phyloP scores from a whole-genome alignment of 1,139 yeast genomes.

The Candida tropicalis region DNA sequence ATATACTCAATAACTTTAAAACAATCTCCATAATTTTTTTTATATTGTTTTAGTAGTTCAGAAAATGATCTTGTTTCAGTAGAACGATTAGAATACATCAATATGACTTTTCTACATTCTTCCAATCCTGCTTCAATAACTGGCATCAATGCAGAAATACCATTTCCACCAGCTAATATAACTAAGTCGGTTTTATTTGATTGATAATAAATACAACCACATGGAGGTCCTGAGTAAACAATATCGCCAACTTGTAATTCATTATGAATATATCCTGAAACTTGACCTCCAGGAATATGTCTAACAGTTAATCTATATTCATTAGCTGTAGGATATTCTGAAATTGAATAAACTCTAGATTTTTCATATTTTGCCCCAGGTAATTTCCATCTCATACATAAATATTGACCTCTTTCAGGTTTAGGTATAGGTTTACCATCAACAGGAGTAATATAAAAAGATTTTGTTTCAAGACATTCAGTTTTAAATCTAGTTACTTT shows the following conservation, averaged over 20 bases:
- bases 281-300: slow-evolving; percentile 47
- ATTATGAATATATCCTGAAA: slow-evolving; percentile 56
- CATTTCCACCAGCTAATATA: slow-evolving; percentile 65
- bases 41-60: slow-evolving; percentile 22
- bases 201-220: slow-evolving; percentile 52
- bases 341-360: slow-evolving; percentile 57
- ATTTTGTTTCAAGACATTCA: slow-evolving; percentile 54
- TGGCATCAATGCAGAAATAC: slow-evolving; percentile 64
- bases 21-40: slow-evolving; percentile 19
- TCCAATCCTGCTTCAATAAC: slow-evolving; percentile 46
- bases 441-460: slow-evolving; percentile 52
- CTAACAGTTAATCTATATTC: slow-evolving; percentile 58
- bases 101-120: slow-evolving; percentile 28
- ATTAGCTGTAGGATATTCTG: slow-evolving; percentile 31
- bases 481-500: slow-evolving; percentile 41
- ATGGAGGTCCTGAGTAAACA: slow-evolving; percentile 59
- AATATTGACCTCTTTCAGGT: slow-evolving; percentile 62
- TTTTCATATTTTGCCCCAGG: slow-evolving; percentile 34
- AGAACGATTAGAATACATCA: slow-evolving; percentile 33
- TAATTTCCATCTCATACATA: slow-evolving; percentile 49
- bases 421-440: slow-evolving; percentile 39
- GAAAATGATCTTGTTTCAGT: slow-evolving; percentile 30
- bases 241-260: slow-evolving; percentile 50
- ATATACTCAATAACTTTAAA: slow-evolving; percentile 26
- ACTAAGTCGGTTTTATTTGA: slow-evolving; percentile 35